These are phyloP conservation scores for Penicillium janthinellum DNA, from an alignment of 2,329 filamentous ascomycete genomes.

Conservation along the genomic window DNA sequence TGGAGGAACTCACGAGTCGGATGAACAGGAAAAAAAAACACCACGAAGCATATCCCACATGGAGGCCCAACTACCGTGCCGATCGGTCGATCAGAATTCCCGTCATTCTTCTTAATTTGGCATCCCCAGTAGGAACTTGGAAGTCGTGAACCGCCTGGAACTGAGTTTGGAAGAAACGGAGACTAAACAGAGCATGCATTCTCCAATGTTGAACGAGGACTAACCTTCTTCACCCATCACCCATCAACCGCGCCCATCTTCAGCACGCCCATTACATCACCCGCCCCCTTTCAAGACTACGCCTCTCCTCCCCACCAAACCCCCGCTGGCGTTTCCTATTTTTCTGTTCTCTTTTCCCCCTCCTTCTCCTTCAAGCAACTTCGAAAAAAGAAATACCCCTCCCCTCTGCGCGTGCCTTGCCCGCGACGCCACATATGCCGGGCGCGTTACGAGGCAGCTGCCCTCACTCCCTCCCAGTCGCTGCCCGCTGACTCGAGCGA, in stretches of 20 bases:
- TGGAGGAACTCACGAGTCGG: not conserved
- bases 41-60: not conserved
- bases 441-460: conserved; percentile 40
- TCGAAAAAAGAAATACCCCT: not conserved
- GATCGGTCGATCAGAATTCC: conserved; percentile 18
- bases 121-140: not conserved
- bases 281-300: conserved; percentile 3
- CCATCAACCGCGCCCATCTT: not conserved
- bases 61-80: conserved; percentile 13
- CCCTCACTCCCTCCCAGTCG: conserved; percentile 27
- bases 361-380: conserved; percentile 11
- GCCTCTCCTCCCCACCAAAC: conserved; percentile 5
- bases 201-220: not conserved
- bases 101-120: not conserved
- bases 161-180: not conserved
- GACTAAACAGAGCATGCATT: not conserved
- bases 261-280: conserved; percentile 20
- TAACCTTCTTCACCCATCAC: conserved; percentile 8
- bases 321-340: conserved; percentile 1
- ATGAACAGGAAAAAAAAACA: not conserved
- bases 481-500: conserved; percentile 34
- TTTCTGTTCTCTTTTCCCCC: conserved; percentile 14
- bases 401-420: conserved; percentile 22
- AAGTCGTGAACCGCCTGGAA: not conserved
- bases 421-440: conserved; percentile 32